phyloP scores from a whole-genome alignment of 2,329 filamentous ascomycete species.

The Pseudocercospora crystallina region DNA sequence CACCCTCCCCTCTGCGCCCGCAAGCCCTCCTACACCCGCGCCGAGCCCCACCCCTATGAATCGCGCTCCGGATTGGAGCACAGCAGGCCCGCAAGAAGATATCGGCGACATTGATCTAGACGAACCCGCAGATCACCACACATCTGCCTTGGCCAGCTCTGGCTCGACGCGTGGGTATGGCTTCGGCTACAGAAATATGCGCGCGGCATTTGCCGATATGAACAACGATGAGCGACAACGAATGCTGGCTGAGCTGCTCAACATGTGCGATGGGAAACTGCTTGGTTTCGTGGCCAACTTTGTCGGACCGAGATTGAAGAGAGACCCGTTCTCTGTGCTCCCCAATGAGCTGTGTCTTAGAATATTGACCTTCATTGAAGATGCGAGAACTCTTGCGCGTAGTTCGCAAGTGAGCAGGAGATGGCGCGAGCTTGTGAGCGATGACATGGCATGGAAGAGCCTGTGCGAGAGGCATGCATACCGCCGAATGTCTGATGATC shows the following conservation, averaged over 20 bases:
- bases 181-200: slow-evolving; percentile 65
- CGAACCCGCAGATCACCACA: slow-evolving; percentile 21
- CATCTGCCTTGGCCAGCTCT: slow-evolving; percentile 26
- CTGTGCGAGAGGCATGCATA: slow-evolving; percentile 96
- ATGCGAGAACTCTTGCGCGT: slow-evolving; percentile 87
- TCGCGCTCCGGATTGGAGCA: slow-evolving; percentile 70
- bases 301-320: slow-evolving; percentile 89
- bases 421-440: slow-evolving; percentile 89
- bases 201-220: slow-evolving; percentile 76
- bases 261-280: slow-evolving; percentile 91
- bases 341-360: slow-evolving; percentile 90
- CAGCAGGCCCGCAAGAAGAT: slow-evolving; percentile 77
- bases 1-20: slow-evolving; percentile 63
- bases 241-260: slow-evolving; percentile 82
- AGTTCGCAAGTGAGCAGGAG: slow-evolving; percentile 93
- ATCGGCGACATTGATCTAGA: slow-evolving; percentile 54
- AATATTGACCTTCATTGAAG: slow-evolving; percentile 95
- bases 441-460: slow-evolving; percentile 98
- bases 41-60: slow-evolving; percentile 65
- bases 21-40: slow-evolving; percentile 66
- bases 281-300: slow-evolving; percentile 96
- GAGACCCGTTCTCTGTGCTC: slow-evolving; percentile 89
- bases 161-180: slow-evolving; percentile 28
- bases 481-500: slow-evolving; percentile 54
- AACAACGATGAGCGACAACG: slow-evolving; percentile 74